phyloP scores from a whole-genome alignment of 1,284 basidiomycete genomes.

The Erythrobasidium hasegawianum region DNA sequence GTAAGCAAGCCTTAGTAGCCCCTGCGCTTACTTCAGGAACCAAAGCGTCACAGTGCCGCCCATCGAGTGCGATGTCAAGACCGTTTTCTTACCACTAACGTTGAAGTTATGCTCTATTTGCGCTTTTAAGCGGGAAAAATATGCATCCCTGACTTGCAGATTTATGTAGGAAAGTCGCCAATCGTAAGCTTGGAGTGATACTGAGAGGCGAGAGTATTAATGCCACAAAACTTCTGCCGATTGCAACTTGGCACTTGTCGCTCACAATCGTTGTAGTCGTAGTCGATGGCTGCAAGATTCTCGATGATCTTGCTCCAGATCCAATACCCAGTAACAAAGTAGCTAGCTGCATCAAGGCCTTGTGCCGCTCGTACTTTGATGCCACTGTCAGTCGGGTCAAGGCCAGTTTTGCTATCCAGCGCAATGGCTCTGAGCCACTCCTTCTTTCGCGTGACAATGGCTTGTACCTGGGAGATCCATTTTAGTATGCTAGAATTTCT shows the following conservation, averaged over 20 bases:
- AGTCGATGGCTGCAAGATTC: conserved; percentile 84
- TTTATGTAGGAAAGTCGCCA: conserved; percentile 85
- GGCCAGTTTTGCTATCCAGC: conserved; percentile 80
- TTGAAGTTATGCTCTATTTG: conserved; percentile 77
- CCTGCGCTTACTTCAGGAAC: conserved; percentile 33
- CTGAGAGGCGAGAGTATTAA: too few species aligned
- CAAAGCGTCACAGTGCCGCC: conserved; percentile 61
- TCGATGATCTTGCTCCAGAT: conserved; percentile 76
- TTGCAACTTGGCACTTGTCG: too few species aligned
- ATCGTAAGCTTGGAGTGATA: conserved; percentile 71
- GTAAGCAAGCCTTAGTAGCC: neutral
- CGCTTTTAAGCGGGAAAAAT: conserved; percentile 80
- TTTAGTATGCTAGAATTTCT: too few species aligned
- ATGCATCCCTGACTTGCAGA: conserved; percentile 82
- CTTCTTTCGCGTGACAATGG: conserved; percentile 77
- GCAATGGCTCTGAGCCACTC: conserved; percentile 85
- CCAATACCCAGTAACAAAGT: conserved; percentile 69
- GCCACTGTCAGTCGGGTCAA: conserved; percentile 70
- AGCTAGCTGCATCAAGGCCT: conserved; percentile 82
- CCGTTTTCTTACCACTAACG: conserved; percentile 73
- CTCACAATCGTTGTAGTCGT: conserved; percentile 74
- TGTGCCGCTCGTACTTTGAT: conserved; percentile 88
- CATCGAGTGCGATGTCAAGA: conserved; percentile 64
- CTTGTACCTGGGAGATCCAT: conserved; percentile 72
- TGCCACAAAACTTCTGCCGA: too few species aligned